Base-by-base conservation (phyloP, 345 rosid genomes). In the Gossypium anomalum region DNA sequence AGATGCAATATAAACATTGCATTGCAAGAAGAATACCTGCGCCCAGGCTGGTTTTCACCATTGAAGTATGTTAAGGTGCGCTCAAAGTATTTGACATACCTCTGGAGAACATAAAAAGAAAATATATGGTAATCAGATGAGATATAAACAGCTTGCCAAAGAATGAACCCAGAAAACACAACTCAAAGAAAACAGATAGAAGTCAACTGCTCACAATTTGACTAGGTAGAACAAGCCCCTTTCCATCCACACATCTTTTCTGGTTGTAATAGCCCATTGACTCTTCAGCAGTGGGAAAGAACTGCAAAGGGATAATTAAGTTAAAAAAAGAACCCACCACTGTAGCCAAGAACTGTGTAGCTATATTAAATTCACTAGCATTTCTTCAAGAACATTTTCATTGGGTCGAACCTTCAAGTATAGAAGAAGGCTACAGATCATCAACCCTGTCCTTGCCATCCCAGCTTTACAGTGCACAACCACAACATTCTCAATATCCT, bases 381-480 rank as follows among this genome's bases (percentile, higher is more conserved):
- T 57, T 57, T 68, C 67, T 58, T 25, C 64, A 77, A 48, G 9
- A 49, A 73, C 17, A 62, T 23, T 64, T 67, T 25, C 56, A 1
- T 47, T 17, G 22, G 20, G 41, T 61, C 64, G 71, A 79, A 87
- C 97, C 87, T 92, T 91, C 65, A 91, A 77, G 79, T 88, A 91
- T 69, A 91, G 72, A 47, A 91, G 88, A 81, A 92, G 90, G 85
- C 97, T 88, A 78, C 92, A 92, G 76, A 92, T 92, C 97, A 92
- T 92, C 79, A 92, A 85, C 63, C 97, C 97, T 25, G 97, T 92
- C 87, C 97, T 86, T 22, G 97, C 97, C 97, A 92, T 92, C 76
- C 97, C 97, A 73, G 97, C 97, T 79, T 92, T 92, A 79, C 97
- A 92, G 84, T 92, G 97, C 75, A 92, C 97, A 73, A 83, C 97